Percentiles rank a stretch among this genome's conserved stretches.
These are phyloP conservation scores for Neospermospora avenae DNA, from an alignment of 2,329 filamentous ascomycete genomes.

Conservation along the genomic window DNA sequence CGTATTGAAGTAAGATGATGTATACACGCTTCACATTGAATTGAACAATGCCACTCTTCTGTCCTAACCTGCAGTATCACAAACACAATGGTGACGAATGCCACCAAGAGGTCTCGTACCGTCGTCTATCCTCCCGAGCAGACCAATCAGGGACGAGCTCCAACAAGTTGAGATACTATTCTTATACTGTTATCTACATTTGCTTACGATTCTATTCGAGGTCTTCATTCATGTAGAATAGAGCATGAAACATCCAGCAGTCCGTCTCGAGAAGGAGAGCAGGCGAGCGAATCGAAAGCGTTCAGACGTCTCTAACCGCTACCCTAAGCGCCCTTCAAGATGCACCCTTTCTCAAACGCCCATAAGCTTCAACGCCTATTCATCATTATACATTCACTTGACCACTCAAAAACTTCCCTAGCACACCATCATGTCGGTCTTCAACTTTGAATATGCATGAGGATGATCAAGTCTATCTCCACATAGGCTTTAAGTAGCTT, in stretches of 20 bases:
- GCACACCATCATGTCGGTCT: conserved; percentile 21
- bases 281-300: conserved; percentile 14
- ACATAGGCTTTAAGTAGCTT: conserved; percentile 15
- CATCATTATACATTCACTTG: conserved; percentile 9
- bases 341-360: conserved; percentile 21
- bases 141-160: background rate
- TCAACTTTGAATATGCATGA: conserved; percentile 17
- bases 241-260: background rate
- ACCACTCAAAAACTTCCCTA: conserved; percentile 19
- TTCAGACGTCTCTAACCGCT: conserved; percentile 15
- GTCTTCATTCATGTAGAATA: background rate
- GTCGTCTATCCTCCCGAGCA: background rate
- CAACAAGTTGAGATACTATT: background rate
- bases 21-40: background rate
- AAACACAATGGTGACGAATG: background rate
- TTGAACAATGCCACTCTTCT: background rate
- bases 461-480: background rate
- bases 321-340: conserved; percentile 23
- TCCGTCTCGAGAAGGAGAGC: conserved; percentile 6
- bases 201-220: background rate
- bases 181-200: background rate
- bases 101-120: background rate
- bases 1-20: background rate
- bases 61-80: background rate
- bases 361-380: conserved; percentile 11